A percentile compares a stretch with the other conserved stretches of the same genome.
These are phyloP conservation scores for Aureobasidium sp. DNA, from an alignment of 2,329 filamentous ascomycete genomes.

Conservation along the genomic window DNA sequence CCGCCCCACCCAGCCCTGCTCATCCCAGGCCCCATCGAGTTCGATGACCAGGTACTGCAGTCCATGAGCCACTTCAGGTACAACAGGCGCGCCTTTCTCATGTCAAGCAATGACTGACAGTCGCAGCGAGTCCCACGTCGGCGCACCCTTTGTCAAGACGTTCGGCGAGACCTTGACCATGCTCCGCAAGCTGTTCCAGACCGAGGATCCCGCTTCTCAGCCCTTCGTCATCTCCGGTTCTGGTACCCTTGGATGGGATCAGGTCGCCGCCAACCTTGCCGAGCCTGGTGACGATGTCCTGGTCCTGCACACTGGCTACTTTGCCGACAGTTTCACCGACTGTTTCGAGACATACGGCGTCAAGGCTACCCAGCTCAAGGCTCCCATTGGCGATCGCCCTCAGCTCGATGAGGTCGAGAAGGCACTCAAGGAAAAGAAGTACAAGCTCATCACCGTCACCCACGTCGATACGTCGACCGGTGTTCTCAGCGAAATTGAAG, in stretches of 20 bases:
- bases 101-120: background rate
- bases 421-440: conserved; percentile 81
- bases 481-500: conserved; percentile 84
- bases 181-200: conserved; percentile 91
- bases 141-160: conserved; percentile 75
- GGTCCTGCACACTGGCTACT: conserved; percentile 94
- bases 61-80: conserved; percentile 94
- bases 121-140: conserved; percentile 84
- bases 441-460: conserved; percentile 90
- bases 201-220: conserved; percentile 71
- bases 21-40: conserved; percentile 96
- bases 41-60: conserved; percentile 91
- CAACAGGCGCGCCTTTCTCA: conserved; percentile 22
- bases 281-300: conserved; percentile 86
- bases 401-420: conserved; percentile 82
- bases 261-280: conserved; percentile 87
- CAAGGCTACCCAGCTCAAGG: conserved; percentile 82
- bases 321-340: conserved; percentile 88
- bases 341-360: conserved; percentile 88
- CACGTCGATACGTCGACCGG: conserved; percentile 97
- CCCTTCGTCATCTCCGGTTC: conserved; percentile 92
- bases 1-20: conserved; percentile 66
- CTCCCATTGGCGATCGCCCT: conserved; percentile 79
- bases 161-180: conserved; percentile 87
- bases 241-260: conserved; percentile 92